These are phyloP conservation scores for Viola odorata DNA, from an alignment of 345 rosid genomes.

Conservation along the genomic window DNA sequence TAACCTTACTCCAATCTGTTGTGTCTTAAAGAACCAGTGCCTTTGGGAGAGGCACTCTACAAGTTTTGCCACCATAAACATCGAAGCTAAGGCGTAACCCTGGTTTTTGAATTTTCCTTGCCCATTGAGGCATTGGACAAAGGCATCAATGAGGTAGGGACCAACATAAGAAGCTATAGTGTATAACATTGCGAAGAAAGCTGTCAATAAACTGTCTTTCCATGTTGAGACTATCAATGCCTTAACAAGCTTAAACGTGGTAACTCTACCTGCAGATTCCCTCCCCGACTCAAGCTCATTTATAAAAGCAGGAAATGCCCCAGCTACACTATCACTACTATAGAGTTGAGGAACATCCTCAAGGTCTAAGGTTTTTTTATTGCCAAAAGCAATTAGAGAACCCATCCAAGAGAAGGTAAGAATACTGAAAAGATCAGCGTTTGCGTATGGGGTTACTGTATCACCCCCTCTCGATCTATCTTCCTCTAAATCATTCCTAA, in stretches of 20 bases:
- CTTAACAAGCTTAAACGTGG: slow-evolving; percentile 19
- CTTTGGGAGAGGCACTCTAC: slow-evolving; percentile 25
- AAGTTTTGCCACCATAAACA: slow-evolving; percentile 28
- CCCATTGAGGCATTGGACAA: slow-evolving; percentile 32
- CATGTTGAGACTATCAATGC: slow-evolving; percentile 14
- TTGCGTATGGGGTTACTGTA: slow-evolving; percentile 17
- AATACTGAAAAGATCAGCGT: slow-evolving; percentile 22
- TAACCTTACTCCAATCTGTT: slow-evolving; percentile 23
- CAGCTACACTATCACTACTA: slow-evolving; percentile 18
- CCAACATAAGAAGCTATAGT: slow-evolving; percentile 31
- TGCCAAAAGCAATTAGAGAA: slow-evolving; percentile 18
- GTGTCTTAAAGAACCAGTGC: slow-evolving; percentile 26
- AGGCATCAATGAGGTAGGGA: slow-evolving; percentile 29
- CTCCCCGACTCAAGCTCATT: slow-evolving; percentile 10
- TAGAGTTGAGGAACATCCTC: slow-evolving; percentile 24
- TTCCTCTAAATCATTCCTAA: slow-evolving; percentile 1
- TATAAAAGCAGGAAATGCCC: slow-evolving; percentile 13
- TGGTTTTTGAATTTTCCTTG: slow-evolving; percentile 13
- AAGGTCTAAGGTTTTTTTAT: slow-evolving; percentile 24
- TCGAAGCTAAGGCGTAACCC: slow-evolving; percentile 25
- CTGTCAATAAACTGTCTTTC: slow-evolving; percentile 24
- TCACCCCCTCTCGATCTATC: slow-evolving; percentile 21
- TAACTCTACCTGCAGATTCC: slow-evolving; percentile 3
- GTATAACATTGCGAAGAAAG: slow-evolving; percentile 13
- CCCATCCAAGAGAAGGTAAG: slow-evolving; percentile 23